Conservation (phyloP, 2,329 filamentous ascomycete genomes). For the Paecilomyces fulvus region DNA sequence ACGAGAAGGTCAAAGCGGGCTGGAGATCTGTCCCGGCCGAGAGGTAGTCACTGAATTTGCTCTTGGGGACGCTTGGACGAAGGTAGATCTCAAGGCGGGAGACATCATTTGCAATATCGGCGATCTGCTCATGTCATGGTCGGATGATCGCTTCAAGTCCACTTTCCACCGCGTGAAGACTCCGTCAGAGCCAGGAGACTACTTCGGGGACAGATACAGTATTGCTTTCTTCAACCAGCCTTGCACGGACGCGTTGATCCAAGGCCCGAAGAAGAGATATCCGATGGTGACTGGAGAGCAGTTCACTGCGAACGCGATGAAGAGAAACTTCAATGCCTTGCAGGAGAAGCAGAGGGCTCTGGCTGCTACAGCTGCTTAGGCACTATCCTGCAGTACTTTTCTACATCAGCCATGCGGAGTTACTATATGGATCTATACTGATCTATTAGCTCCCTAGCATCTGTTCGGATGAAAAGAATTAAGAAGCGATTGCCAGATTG, state of each 20-base stretch:
- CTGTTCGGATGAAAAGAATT: too few species aligned
- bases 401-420: neutral
- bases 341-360: conserved; percentile 38
- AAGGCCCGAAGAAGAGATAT: conserved; percentile 56
- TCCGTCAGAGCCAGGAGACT: conserved; percentile 45
- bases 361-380: neutral
- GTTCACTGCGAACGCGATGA: conserved; percentile 51
- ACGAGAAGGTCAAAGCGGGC: conserved; percentile 49
- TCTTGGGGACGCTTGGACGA: conserved; percentile 54
- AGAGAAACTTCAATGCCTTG: conserved; percentile 47
- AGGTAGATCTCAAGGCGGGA: conserved; percentile 46
- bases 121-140: conserved; percentile 59
- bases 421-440: neutral
- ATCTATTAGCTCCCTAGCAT: neutral
- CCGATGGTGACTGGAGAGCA: conserved; percentile 51
- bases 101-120: conserved; percentile 59
- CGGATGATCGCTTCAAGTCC: conserved; percentile 59
- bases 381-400: neutral
- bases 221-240: conserved; percentile 62
- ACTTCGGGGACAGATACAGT: conserved; percentile 54
- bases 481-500: too few species aligned
- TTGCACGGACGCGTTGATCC: conserved; percentile 48
- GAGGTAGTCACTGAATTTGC: conserved; percentile 53
- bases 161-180: conserved; percentile 59
- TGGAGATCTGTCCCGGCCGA: conserved; percentile 58